phyloP scores from a whole-genome alignment of 208 protist genomes.

The Lotmaria passim region DNA sequence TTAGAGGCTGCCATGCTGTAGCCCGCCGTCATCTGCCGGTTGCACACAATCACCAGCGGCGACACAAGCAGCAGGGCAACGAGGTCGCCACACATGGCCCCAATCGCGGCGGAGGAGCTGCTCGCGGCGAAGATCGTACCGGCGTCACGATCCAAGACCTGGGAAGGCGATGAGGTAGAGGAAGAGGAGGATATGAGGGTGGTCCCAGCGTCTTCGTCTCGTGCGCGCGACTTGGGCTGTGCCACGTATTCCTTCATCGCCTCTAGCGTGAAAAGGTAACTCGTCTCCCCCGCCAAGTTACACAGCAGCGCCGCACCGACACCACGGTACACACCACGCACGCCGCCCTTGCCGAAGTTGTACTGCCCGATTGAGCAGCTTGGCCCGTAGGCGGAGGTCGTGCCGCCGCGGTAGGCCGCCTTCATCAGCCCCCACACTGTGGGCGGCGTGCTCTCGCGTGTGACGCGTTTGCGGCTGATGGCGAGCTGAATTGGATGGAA shows the following conservation, averaged over 20 bases:
- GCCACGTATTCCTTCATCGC: conserved; percentile 65
- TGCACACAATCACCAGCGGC: conserved; percentile 71
- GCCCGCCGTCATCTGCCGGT: conserved; percentile 84
- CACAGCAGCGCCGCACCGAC: conserved; percentile 67
- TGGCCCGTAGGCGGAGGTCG: conserved; percentile 30
- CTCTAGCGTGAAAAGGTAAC: conserved; percentile 80
- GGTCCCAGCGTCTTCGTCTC: background rate
- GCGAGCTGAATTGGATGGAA: conserved; percentile 84
- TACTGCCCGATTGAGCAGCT: conserved; percentile 18
- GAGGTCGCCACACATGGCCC: conserved; percentile 77
- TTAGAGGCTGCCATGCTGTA: conserved; percentile 74
- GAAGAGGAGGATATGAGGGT: background rate
- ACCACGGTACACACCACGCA: conserved; percentile 77
- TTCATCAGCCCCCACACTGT: conserved; percentile 49
- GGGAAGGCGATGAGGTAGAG: background rate
- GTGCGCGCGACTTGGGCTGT: background rate
- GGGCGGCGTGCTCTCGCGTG: conserved; percentile 55
- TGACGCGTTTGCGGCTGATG: conserved; percentile 82
- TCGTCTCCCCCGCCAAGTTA: conserved; percentile 79
- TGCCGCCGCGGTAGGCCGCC: conserved; percentile 61
- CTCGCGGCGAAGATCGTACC: conserved; percentile 26
- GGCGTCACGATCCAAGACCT: background rate
- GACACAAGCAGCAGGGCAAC: conserved; percentile 69
- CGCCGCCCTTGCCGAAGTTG: conserved; percentile 52
- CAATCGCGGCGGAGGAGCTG: conserved; percentile 58